Percentiles rank a stretch among this genome's conserved stretches.
phyloP scores from a whole-genome alignment of 495 filamentous ascomycete genomes.

The Aspergillus campestris region DNA sequence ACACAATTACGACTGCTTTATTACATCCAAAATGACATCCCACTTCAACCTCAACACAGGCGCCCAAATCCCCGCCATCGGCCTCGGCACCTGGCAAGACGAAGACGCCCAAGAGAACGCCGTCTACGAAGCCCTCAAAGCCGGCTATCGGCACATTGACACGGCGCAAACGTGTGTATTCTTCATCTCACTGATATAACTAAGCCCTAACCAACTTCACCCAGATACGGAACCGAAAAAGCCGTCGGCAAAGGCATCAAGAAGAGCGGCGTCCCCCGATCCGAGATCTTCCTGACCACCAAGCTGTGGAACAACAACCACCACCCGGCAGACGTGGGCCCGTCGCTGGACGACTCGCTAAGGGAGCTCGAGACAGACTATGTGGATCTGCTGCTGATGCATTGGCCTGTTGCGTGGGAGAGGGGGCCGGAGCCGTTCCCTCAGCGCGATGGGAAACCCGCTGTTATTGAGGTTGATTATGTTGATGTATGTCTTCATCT shows the following conservation, averaged over 20 bases:
- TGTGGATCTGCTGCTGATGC: conserved; percentile 63
- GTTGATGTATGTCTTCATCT: conserved; percentile 45
- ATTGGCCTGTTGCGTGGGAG: conserved; percentile 53
- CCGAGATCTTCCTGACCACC: conserved; percentile 58
- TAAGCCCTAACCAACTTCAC: no score
- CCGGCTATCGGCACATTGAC: conserved; percentile 56
- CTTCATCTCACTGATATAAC: no score
- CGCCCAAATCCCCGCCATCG: conserved; percentile 39
- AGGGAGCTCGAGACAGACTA: conserved; percentile 55
- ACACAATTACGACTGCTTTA: no score
- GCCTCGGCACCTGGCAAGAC: conserved; percentile 46
- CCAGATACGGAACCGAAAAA: conserved; percentile 44
- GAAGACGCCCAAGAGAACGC: conserved; percentile 35
- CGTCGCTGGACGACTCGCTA: conserved; percentile 52
- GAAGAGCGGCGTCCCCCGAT: conserved; percentile 45
- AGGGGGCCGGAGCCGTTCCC: conserved; percentile 33
- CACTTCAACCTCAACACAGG: conserved; percentile 42
- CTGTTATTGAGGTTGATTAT: conserved; percentile 36
- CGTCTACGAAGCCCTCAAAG: conserved; percentile 40
- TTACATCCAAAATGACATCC: conserved; percentile 16
- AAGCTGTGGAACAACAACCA: conserved; percentile 67
- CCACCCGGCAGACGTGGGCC: conserved; percentile 50
- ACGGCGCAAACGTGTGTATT: conserved; percentile 43
- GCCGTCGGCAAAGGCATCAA: conserved; percentile 50
- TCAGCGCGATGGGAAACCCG: conserved; percentile 36